Conservation (phyloP, 345 rosid genomes). For the Combretum micranthum region DNA sequence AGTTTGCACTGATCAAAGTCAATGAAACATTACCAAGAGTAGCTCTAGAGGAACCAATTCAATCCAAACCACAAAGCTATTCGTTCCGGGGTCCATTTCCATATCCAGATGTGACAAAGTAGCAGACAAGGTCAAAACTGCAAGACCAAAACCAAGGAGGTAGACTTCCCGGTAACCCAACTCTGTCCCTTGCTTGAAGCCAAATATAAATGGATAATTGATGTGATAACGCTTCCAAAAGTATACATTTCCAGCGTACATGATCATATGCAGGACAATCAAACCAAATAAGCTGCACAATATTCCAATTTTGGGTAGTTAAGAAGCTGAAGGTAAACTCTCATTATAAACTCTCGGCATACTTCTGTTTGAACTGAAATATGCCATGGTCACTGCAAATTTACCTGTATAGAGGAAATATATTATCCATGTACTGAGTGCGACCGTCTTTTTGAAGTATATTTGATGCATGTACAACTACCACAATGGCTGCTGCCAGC, state of each 20-base stretch:
- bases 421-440: not conserved
- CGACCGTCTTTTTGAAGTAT: not conserved
- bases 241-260: constrained; percentile 55
- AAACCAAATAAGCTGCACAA: constrained; percentile 55
- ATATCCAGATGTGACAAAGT: constrained; percentile 64
- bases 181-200: constrained; percentile 69
- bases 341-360: not conserved
- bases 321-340: not conserved
- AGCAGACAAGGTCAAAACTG: constrained; percentile 43
- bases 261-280: constrained; percentile 56
- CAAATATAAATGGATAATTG: constrained; percentile 67
- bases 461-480: not conserved
- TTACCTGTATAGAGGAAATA: constrained; percentile 14
- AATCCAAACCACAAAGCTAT: constrained; percentile 43
- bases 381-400: not conserved
- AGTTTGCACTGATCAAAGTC: too few relatives aligned
- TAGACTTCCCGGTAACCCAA: constrained; percentile 62
- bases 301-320: too few relatives aligned
- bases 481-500: not conserved
- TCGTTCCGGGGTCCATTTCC: constrained; percentile 71
- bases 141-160: constrained; percentile 41
- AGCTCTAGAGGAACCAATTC: constrained; percentile 61
- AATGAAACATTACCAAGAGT: constrained; percentile 29
- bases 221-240: constrained; percentile 62
- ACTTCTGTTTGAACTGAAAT: not conserved